Evolutionary conservation across 139 green algal species (phyloP).

Genomic region (Prasinococcaceae sp.): DNA sequence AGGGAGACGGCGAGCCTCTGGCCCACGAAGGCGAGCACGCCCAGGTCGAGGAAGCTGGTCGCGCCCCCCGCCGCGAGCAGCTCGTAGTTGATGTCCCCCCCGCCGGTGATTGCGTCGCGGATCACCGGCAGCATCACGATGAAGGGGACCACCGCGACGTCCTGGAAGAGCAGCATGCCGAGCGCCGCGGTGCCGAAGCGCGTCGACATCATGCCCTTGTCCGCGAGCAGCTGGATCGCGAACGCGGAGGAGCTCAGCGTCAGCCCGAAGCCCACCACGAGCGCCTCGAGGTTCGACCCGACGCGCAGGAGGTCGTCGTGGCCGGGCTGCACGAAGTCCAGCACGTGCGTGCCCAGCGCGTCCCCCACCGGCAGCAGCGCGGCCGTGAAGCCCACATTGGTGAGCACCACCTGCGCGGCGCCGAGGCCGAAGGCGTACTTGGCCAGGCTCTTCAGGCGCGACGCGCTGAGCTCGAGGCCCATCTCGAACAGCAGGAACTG

Average conservation of each 20-base stretch:
- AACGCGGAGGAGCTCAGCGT: slow-evolving; percentile 78
- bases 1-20: slow-evolving; percentile 2
- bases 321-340: slow-evolving; percentile 59
- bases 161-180: slow-evolving; percentile 85
- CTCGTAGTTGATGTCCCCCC: neutral
- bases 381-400: slow-evolving; percentile 49
- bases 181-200: slow-evolving; percentile 79
- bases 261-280: slow-evolving; percentile 78
- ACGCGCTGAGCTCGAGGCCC: slow-evolving; percentile 81
- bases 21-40: neutral
- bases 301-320: too few species aligned
- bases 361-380: slow-evolving; percentile 60
- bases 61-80: neutral
- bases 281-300: slow-evolving; percentile 40
- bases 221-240: slow-evolving; percentile 82
- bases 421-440: slow-evolving; percentile 91
- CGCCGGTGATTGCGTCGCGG: slow-evolving; percentile 5
- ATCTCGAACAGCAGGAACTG: slow-evolving; percentile 97
- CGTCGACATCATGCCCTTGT: slow-evolving; percentile 65
- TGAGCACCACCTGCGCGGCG: slow-evolving; percentile 46
- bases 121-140: slow-evolving; percentile 76
- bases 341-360: slow-evolving; percentile 59
- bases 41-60: slow-evolving; percentile 9
- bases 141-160: slow-evolving; percentile 85
- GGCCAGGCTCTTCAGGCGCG: slow-evolving; percentile 70